These are phyloP conservation scores for Porcisia deanei DNA, from an alignment of 208 protist species.

Conservation along the genomic window DNA sequence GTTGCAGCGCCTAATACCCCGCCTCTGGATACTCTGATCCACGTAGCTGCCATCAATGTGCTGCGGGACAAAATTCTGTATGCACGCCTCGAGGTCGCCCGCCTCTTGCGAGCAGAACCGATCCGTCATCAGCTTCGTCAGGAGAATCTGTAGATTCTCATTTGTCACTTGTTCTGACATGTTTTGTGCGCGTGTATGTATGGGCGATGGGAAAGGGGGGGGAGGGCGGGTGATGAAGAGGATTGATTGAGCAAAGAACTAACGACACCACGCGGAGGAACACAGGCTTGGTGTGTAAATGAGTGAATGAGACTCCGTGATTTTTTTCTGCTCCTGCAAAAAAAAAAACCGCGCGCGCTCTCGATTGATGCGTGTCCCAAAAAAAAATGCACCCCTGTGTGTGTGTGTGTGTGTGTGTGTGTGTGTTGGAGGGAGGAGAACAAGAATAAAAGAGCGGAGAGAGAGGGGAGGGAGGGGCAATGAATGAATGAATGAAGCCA, in stretches of 20 bases:
- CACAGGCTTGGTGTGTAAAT: too few species aligned
- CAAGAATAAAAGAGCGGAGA: too few species aligned
- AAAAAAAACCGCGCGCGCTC: too few species aligned
- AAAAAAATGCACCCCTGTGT: too few species aligned
- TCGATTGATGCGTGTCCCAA: too few species aligned
- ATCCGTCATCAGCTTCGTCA: constrained; percentile 86
- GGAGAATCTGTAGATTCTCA: constrained; percentile 82
- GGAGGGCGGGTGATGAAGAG: too few species aligned
- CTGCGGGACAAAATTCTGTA: constrained; percentile 86
- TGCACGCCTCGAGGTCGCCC: constrained; percentile 80
- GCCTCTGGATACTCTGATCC: constrained; percentile 79
- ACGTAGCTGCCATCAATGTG: constrained; percentile 75
- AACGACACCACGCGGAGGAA: too few species aligned
- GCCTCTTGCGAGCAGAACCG: constrained; percentile 74
- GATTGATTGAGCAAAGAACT: too few species aligned
- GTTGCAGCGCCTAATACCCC: constrained; percentile 67
- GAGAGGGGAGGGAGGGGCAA: too few species aligned
- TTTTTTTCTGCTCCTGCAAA: too few species aligned
- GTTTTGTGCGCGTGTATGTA: constrained; percentile 3
- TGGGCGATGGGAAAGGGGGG: not conserved
- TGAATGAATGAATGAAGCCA: too few species aligned
- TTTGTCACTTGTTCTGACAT: constrained; percentile 69
- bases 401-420: constrained; percentile 11
- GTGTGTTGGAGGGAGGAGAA: not conserved
- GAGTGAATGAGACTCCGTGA: too few species aligned